A percentile compares a stretch with the other conserved stretches of the same genome.
These are phyloP conservation scores for Pichia sp. DNA, from an alignment of 1,139 yeast species.

Conservation along the genomic window DNA sequence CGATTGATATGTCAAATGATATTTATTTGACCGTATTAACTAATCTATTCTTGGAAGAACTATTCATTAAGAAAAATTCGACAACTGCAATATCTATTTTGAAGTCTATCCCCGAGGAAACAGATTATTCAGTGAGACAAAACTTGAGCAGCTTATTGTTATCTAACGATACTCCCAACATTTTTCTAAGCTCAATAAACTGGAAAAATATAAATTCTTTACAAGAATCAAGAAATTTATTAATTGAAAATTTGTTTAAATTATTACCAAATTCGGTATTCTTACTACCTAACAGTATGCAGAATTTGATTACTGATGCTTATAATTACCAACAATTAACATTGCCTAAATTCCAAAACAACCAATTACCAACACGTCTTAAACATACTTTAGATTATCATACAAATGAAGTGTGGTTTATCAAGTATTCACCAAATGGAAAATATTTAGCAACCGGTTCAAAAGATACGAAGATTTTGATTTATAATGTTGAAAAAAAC, in stretches of 20 bases:
- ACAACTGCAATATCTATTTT: slow-evolving; percentile 38
- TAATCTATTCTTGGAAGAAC: slow-evolving; percentile 33
- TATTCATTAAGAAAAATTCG: slow-evolving; percentile 31
- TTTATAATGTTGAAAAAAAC: slow-evolving; percentile 57
- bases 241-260: slow-evolving; percentile 39
- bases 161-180: slow-evolving; percentile 6
- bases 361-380: slow-evolving; percentile 42
- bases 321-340: slow-evolving; percentile 37
- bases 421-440: slow-evolving; percentile 75
- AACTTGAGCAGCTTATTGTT: slow-evolving; percentile 22
- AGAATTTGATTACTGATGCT: slow-evolving; percentile 46
- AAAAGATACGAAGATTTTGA: slow-evolving; percentile 54
- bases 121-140: slow-evolving; percentile 14
- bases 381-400: slow-evolving; percentile 41
- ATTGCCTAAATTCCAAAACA: slow-evolving; percentile 8
- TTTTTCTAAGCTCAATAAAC: slow-evolving; percentile 25
- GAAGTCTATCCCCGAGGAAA: slow-evolving; percentile 28
- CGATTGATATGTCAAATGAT: neutral
- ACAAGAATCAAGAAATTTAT: slow-evolving; percentile 32
- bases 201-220: slow-evolving; percentile 18
- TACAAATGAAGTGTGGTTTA: slow-evolving; percentile 77
- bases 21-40: slow-evolving; percentile 1
- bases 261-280: slow-evolving; percentile 46
- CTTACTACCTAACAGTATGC: slow-evolving; percentile 47
- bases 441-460: slow-evolving; percentile 70